Conservation (phyloP, 2,329 filamentous ascomycete species). For the Cytospora schulzeri region DNA sequence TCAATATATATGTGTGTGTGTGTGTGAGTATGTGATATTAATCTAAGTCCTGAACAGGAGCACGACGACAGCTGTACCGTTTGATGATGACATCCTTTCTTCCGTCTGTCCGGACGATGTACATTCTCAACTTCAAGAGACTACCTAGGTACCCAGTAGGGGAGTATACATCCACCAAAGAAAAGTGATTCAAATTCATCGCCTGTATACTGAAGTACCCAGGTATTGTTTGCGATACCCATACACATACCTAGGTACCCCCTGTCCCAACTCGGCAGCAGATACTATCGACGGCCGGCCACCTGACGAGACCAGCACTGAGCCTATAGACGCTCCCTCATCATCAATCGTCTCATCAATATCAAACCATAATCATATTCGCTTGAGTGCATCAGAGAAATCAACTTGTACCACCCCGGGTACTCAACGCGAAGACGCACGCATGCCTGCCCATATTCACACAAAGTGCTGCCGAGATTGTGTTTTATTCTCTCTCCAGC, state of each 20-base stretch:
- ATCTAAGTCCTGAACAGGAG: too few relatives aligned
- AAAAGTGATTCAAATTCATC: not conserved
- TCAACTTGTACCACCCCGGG: slow-evolving; percentile 10
- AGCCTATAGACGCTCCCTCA: too few relatives aligned
- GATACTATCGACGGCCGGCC: not conserved
- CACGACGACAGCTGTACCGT: not conserved
- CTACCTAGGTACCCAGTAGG: too few relatives aligned
- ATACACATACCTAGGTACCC: too few relatives aligned
- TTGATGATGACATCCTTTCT: not conserved
- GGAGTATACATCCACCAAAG: not conserved
- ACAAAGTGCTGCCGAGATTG: not conserved
- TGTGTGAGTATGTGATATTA: too few relatives aligned
- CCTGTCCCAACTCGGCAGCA: not conserved
- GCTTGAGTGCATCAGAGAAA: slow-evolving; percentile 8
- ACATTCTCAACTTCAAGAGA: too few relatives aligned
- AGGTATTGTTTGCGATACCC: not conserved
- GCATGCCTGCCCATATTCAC: slow-evolving; percentile 3
- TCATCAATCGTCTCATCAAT: not conserved
- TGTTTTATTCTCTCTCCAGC: not conserved
- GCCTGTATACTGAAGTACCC: not conserved
- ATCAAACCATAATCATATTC: not conserved
- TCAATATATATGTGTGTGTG: too few relatives aligned
- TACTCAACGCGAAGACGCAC: slow-evolving; percentile 8
- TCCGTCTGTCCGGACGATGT: not conserved
- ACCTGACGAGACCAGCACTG: not conserved